Conservation (phyloP, 371 early-diverging fungal species). For the Rhizomucor miehei region DNA sequence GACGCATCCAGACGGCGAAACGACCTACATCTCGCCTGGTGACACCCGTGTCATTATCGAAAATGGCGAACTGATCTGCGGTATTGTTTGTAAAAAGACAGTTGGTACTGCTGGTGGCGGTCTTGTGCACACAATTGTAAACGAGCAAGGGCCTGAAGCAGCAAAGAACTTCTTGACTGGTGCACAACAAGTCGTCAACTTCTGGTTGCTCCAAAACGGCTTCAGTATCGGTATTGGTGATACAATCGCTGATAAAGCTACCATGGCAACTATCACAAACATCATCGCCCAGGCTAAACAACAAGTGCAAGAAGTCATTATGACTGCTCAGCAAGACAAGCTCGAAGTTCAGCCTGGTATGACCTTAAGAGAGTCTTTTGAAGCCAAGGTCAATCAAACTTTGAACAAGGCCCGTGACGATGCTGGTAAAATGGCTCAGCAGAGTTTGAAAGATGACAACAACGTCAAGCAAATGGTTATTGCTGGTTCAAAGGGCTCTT, state of each 20-base stretch:
- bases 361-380: slow-evolving; percentile 97
- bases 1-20: slow-evolving; percentile 83
- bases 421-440: slow-evolving; percentile 92
- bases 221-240: slow-evolving; percentile 99
- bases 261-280: slow-evolving; percentile 85
- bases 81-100: slow-evolving; percentile 97
- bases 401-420: slow-evolving; percentile 97
- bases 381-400: slow-evolving; percentile 86
- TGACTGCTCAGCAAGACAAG: slow-evolving; percentile 81
- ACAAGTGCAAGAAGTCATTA: slow-evolving; percentile 86
- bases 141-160: slow-evolving; percentile 93
- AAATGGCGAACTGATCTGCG: slow-evolving; percentile 92
- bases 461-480: slow-evolving; percentile 99
- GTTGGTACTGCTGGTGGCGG: slow-evolving; percentile 95
- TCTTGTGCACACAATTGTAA: slow-evolving; percentile 95
- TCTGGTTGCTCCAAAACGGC: slow-evolving; percentile 93
- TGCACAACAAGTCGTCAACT: slow-evolving; percentile 94
- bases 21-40: slow-evolving; percentile 78
- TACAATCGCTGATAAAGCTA: slow-evolving; percentile 90
- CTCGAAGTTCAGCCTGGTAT: slow-evolving; percentile 96
- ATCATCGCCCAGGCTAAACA: slow-evolving; percentile 86
- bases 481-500: slow-evolving; percentile 98
- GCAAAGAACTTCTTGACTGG: slow-evolving; percentile 94
- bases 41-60: slow-evolving; percentile 94
- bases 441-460: slow-evolving; percentile 89